A percentile compares a stretch with the other conserved stretches of the same genome.
Conservation (phyloP, 106 monocot species). For the Ottelia alismoides region DNA sequence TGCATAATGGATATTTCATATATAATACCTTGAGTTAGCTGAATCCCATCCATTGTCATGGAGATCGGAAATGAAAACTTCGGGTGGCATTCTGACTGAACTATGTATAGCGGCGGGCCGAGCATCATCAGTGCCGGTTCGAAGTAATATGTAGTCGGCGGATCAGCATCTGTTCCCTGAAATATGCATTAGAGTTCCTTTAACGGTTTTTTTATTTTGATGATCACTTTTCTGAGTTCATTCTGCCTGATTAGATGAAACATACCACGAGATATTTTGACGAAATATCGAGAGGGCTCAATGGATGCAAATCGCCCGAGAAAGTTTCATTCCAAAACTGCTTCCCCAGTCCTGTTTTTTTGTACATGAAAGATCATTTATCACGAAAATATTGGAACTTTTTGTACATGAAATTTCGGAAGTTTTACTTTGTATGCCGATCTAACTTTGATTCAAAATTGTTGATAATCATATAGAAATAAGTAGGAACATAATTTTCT, state of each 20-base stretch:
- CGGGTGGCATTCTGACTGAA: not conserved
- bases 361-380: not conserved
- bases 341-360: not conserved
- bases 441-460: too few species aligned
- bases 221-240: not conserved
- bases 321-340: conserved; percentile 1
- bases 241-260: not conserved
- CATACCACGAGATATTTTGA: not conserved
- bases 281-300: not conserved
- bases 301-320: not conserved
- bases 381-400: not conserved
- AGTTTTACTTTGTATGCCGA: too few species aligned
- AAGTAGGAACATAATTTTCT: not conserved
- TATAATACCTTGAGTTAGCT: not conserved
- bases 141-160: not conserved
- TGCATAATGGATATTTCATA: not conserved
- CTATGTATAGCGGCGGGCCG: not conserved
- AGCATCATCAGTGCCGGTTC: not conserved
- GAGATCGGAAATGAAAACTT: not conserved
- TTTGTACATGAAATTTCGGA: too few species aligned
- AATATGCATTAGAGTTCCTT: not conserved
- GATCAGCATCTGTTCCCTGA: not conserved
- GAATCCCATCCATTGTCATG: not conserved
- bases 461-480: too few species aligned
- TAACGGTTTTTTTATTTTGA: not conserved